A percentile compares a stretch with the other conserved stretches of the same genome.
Evolutionary conservation across 768 basidiomycete genomes (phyloP).

Genomic region (Russula ochroleuca): DNA sequence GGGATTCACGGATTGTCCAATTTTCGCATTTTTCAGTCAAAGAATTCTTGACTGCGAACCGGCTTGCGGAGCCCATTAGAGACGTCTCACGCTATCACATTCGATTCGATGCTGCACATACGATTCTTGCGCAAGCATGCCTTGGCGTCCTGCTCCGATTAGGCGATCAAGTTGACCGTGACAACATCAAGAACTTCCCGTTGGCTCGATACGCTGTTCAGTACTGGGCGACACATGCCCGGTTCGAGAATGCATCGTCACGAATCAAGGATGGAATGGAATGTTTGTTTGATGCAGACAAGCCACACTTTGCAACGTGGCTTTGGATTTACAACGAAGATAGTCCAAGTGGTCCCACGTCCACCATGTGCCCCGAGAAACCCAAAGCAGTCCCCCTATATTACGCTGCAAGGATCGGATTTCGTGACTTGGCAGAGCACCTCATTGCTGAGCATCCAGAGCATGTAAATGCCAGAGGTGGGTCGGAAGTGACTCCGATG

Average conservation of each 20-base stretch:
- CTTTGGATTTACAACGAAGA: neutral
- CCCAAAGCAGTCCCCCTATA: neutral
- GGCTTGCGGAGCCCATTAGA: neutral
- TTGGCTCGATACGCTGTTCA: neutral
- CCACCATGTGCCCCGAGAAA: neutral
- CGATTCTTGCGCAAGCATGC: neutral
- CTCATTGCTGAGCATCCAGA: neutral
- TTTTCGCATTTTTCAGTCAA: neutral
- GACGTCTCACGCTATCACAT: neutral
- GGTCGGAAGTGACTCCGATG: neutral
- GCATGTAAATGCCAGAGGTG: neutral
- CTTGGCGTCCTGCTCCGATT: constrained; percentile 4
- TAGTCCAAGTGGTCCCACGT: no score
- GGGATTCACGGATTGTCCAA: neutral
- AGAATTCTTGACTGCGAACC: neutral
- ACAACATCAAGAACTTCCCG: neutral
- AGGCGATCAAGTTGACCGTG: neutral
- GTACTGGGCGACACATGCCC: neutral
- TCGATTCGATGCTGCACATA: neutral
- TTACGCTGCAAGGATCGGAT: neutral
- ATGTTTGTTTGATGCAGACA: neutral
- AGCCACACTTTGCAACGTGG: neutral
- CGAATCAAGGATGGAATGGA: neutral
- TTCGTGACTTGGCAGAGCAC: neutral
- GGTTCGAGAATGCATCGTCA: neutral